Evolutionary conservation across 495 filamentous ascomycete species (phyloP).

Genomic region (Neurospora hispaniola): DNA sequence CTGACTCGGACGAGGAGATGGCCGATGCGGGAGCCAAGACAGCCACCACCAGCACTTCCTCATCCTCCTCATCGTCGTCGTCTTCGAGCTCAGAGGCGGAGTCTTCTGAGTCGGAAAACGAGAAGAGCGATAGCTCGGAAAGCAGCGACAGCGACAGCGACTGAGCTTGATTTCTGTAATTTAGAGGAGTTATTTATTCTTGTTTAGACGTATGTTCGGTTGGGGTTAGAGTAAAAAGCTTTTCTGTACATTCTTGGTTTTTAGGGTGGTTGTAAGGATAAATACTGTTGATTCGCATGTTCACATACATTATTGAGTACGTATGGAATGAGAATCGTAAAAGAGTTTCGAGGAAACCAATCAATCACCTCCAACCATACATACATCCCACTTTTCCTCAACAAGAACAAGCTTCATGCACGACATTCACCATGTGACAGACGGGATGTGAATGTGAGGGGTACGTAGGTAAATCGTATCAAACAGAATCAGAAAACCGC

Average conservation of each 20-base stretch:
- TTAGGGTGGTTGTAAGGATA: not conserved
- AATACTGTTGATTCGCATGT: not conserved
- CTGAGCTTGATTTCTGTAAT: not conserved
- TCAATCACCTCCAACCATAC: not conserved
- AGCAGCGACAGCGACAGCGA: conserved; percentile 7
- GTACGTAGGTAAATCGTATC: not conserved
- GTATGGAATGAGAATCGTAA: not conserved
- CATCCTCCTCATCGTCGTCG: conserved; percentile 15
- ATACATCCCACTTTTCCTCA: not conserved
- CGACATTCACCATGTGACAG: not conserved
- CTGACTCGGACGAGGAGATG: conserved; percentile 1
- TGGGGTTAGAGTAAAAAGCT: not conserved
- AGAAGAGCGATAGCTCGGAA: conserved; percentile 6
- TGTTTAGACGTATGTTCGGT: not conserved
- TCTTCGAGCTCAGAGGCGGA: conserved; percentile 11
- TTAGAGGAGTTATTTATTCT: not conserved
- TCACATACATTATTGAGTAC: not conserved
- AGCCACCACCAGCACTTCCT: conserved; percentile 20
- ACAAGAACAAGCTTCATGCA: not conserved
- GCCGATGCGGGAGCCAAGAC: conserved; percentile 4
- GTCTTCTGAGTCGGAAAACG: conserved; percentile 6
- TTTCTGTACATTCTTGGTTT: not conserved
- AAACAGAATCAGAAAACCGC: not conserved
- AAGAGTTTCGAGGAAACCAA: not conserved
- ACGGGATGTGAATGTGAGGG: not conserved